Evolutionary conservation across 1,284 basidiomycete species (phyloP).

Genomic region (Malassezia furfur): DNA sequence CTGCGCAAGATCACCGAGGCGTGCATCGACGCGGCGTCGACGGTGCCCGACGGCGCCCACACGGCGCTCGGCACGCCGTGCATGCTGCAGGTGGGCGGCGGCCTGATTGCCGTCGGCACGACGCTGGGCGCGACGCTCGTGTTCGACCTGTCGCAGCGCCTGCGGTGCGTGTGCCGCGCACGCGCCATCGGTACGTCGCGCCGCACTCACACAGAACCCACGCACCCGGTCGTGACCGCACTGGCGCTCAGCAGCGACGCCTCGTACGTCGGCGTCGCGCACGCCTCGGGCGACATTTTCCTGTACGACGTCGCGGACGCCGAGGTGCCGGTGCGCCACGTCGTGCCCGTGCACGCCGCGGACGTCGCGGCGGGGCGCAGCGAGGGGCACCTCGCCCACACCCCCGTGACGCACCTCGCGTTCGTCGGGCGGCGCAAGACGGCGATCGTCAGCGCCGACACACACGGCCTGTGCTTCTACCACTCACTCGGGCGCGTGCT

Average conservation of each 20-base stretch:
- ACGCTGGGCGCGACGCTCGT: conserved; percentile 67
- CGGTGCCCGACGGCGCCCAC: background rate
- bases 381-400: conserved; percentile 82
- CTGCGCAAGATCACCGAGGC: conserved; percentile 5
- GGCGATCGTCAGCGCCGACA: conserved; percentile 82
- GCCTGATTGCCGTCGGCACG: conserved; percentile 80
- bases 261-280: conserved; percentile 82
- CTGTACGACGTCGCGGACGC: conserved; percentile 74
- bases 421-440: conserved; percentile 93
- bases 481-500: conserved; percentile 89
- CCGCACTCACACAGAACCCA: background rate
- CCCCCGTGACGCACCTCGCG: conserved; percentile 71
- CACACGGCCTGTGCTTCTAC: conserved; percentile 83
- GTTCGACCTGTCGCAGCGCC: conserved; percentile 74
- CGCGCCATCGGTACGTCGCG: conserved; percentile 57
- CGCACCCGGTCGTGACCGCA: conserved; percentile 65
- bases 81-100: conserved; percentile 67
- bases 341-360: conserved; percentile 61
- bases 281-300: conserved; percentile 72
- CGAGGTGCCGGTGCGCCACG: conserved; percentile 55
- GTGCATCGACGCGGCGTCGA: background rate
- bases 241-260: conserved; percentile 85
- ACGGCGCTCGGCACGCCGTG: conserved; percentile 54
- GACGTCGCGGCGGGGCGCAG: conserved; percentile 69
- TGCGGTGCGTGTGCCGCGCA: conserved; percentile 67